Conservation (phyloP, 345 rosid species). For the Trapa incisa region DNA sequence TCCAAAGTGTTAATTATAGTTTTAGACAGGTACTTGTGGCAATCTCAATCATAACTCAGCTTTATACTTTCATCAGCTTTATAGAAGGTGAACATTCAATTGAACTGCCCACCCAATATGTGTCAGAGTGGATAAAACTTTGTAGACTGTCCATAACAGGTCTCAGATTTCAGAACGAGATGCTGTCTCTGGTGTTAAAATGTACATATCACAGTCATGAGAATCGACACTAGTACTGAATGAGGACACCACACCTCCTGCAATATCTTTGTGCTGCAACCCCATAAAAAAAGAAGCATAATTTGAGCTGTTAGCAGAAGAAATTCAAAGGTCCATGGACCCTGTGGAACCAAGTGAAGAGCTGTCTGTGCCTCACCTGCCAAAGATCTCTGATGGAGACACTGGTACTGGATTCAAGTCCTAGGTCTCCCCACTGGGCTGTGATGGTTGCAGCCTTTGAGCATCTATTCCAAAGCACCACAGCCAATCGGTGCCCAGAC, state of each 20-base stretch:
- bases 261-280: conserved; percentile 45
- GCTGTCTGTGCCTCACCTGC: conserved; percentile 35
- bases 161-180: conserved; percentile 25
- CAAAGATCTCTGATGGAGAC: conserved; percentile 78
- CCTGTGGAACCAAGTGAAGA: neutral
- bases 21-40: neutral
- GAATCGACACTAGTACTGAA: conserved; percentile 49
- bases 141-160: neutral
- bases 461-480: conserved; percentile 91
- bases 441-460: conserved; percentile 46
- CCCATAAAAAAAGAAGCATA: neutral
- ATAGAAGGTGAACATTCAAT: neutral
- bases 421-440: conserved; percentile 57
- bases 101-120: neutral
- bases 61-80: neutral
- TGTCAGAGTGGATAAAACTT: neutral
- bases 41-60: neutral
- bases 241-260: conserved; percentile 35
- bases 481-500: conserved; percentile 52
- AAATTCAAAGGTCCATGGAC: neutral
- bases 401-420: conserved; percentile 53
- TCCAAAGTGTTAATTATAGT: neutral
- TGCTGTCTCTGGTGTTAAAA: conserved; percentile 40
- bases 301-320: neutral
- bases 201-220: conserved; percentile 58